phyloP scores from a whole-genome alignment of 1,139 yeast species.

The Arxiozyma slooffiae region DNA sequence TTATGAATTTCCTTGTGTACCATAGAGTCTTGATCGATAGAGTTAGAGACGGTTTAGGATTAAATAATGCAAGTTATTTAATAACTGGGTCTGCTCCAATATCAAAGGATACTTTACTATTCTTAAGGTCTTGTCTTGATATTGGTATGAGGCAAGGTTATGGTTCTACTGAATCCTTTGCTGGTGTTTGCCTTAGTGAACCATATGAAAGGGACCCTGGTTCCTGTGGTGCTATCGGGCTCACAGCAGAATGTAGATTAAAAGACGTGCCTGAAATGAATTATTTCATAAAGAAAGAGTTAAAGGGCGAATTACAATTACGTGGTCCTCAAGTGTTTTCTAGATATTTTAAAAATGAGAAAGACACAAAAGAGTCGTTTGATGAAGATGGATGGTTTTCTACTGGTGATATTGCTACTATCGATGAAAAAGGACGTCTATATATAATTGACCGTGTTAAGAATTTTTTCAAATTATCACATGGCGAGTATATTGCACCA shows the following conservation, averaged over 20 bases:
- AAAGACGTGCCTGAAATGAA: slow-evolving; percentile 62
- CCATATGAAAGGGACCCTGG: slow-evolving; percentile 44
- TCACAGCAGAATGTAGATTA: slow-evolving; percentile 48
- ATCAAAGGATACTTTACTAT: slow-evolving; percentile 47
- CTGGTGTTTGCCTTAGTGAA: slow-evolving; percentile 45
- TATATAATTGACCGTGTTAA: slow-evolving; percentile 65
- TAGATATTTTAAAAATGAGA: slow-evolving; percentile 50
- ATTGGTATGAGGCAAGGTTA: slow-evolving; percentile 61
- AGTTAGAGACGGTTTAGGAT: slow-evolving; percentile 48
- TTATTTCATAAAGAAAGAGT: slow-evolving; percentile 40
- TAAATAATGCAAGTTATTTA: slow-evolving; percentile 38
- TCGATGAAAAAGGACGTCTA: slow-evolving; percentile 47
- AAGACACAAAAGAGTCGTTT: slow-evolving; percentile 43
- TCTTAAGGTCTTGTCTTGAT: slow-evolving; percentile 53
- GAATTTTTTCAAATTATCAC: slow-evolving; percentile 71
- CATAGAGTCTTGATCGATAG: slow-evolving; percentile 44
- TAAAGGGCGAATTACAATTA: slow-evolving; percentile 51
- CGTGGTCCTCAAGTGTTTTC: slow-evolving; percentile 60
- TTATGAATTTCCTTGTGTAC: slow-evolving; percentile 30
- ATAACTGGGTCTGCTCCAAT: slow-evolving; percentile 72
- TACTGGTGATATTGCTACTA: slow-evolving; percentile 64
- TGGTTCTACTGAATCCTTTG: slow-evolving; percentile 68
- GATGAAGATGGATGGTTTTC: slow-evolving; percentile 66
- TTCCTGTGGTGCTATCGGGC: slow-evolving; percentile 52
- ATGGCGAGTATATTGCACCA: slow-evolving; percentile 76